Evolutionary conservation across 78 protist species (phyloP).

Genomic region (Guillardia theta): DNA sequence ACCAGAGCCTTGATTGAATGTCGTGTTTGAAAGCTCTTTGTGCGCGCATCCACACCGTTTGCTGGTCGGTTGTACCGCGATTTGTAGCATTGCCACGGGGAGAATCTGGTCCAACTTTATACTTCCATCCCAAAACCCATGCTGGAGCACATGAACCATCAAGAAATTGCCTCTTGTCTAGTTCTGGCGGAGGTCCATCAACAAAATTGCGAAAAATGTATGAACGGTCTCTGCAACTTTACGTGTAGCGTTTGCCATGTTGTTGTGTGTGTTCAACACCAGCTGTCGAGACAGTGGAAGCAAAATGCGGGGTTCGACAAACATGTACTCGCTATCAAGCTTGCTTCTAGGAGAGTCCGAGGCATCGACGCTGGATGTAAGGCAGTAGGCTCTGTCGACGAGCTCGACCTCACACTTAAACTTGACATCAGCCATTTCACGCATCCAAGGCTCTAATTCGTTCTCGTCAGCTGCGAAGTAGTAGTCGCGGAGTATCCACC

Average conservation of each 20-base stretch:
- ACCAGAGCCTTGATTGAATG: constrained; percentile 31
- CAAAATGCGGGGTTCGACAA: background rate
- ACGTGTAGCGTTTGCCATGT: background rate
- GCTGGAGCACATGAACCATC: background rate
- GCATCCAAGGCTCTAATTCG: background rate
- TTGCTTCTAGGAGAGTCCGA: background rate
- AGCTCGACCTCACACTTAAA: background rate
- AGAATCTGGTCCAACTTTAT: constrained; percentile 1
- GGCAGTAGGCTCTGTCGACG: constrained; percentile 12
- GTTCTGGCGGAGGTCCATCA: constrained; percentile 1
- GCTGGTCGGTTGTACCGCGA: background rate
- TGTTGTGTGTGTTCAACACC: background rate
- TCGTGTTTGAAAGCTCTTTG: background rate
- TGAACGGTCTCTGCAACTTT: constrained; percentile 4
- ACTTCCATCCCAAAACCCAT: background rate
- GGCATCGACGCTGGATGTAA: background rate
- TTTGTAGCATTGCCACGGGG: background rate
- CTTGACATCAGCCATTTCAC: background rate
- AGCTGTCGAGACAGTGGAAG: background rate
- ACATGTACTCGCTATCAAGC: background rate
- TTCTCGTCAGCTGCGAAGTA: background rate
- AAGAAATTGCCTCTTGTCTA: background rate
- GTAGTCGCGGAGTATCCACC: constrained; percentile 16
- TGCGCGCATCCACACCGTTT: background rate
- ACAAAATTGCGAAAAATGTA: background rate